Conservation (phyloP, 2,329 filamentous ascomycete species). For the Hypoxylon sp. region DNA sequence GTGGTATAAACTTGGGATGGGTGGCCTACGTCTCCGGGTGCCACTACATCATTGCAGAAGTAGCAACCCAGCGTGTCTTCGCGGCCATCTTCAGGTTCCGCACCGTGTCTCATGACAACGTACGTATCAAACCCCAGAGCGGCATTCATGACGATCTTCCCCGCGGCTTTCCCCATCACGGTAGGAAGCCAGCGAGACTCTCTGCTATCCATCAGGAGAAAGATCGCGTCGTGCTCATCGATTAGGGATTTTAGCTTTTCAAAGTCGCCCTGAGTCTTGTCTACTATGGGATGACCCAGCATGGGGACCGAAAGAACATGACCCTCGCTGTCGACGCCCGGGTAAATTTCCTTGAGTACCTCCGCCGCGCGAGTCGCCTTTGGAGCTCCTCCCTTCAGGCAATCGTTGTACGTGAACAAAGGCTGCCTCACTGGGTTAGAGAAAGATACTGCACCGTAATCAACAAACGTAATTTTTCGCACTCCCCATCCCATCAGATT, state of each 20-base stretch:
- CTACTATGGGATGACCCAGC: conserved; percentile 88
- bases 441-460: conserved; percentile 92
- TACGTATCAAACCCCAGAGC: conserved; percentile 97
- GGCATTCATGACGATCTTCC: conserved; percentile 96
- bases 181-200: conserved; percentile 97
- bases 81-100: conserved; percentile 67
- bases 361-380: conserved; percentile 87
- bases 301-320: conserved; percentile 91
- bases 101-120: conserved; percentile 95
- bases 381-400: conserved; percentile 81
- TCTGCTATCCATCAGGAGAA: conserved; percentile 96
- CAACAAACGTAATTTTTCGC: conserved; percentile 92
- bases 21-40: conserved; percentile 84
- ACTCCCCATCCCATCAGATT: conserved; percentile 97
- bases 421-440: conserved; percentile 97
- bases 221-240: conserved; percentile 88
- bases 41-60: conserved; percentile 98
- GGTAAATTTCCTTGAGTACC: conserved; percentile 86
- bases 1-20: neutral
- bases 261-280: conserved; percentile 80
- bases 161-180: conserved; percentile 91
- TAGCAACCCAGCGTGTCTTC: conserved; percentile 87
- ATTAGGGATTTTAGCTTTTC: conserved; percentile 80
- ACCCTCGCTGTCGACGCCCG: conserved; percentile 84
- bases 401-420: conserved; percentile 90